A percentile compares a stretch with the other conserved stretches of the same genome.
Conservation (phyloP, 2,329 filamentous ascomycete genomes). For the Capronia epimyces region DNA sequence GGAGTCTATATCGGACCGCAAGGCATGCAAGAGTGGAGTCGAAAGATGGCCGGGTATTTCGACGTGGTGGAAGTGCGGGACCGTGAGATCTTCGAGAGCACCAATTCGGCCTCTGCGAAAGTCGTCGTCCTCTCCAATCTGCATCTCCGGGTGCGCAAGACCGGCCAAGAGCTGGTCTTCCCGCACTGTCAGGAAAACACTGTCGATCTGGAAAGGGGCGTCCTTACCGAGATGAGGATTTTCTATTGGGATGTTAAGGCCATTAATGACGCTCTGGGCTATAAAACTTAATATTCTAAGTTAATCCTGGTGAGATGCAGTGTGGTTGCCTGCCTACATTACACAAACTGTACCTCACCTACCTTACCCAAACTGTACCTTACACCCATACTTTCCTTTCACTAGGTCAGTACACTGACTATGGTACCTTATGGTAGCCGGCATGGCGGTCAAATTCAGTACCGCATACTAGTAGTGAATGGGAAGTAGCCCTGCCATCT, state of each 20-base stretch:
- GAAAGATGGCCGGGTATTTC: constrained; percentile 32
- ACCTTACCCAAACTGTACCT: no score
- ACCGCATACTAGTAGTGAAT: no score
- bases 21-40: constrained; percentile 34
- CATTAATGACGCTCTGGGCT: constrained; percentile 2
- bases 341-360: no score
- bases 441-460: no score
- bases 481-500: no score
- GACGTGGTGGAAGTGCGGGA: constrained; percentile 27
- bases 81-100: constrained; percentile 2
- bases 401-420: no score
- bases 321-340: no score
- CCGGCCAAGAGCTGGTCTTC: constrained; percentile 30
- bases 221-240: constrained; percentile 32
- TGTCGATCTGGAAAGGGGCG: constrained; percentile 34
- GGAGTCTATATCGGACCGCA: constrained; percentile 32
- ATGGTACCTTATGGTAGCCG: no score
- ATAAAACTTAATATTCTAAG: no score
- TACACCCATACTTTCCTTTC: no score
- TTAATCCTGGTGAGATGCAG: no score
- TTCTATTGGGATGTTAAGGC: constrained; percentile 38
- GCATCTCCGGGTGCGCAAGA: constrained; percentile 32
- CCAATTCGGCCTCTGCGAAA: neutral
- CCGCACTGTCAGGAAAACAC: constrained; percentile 34
- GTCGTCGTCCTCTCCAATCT: constrained; percentile 27